Evolutionary conservation across 2,329 filamentous ascomycete genomes (phyloP), one percentile per base, ranked within the genome.

Genomic region (Colletotrichum lentis): DNA sequence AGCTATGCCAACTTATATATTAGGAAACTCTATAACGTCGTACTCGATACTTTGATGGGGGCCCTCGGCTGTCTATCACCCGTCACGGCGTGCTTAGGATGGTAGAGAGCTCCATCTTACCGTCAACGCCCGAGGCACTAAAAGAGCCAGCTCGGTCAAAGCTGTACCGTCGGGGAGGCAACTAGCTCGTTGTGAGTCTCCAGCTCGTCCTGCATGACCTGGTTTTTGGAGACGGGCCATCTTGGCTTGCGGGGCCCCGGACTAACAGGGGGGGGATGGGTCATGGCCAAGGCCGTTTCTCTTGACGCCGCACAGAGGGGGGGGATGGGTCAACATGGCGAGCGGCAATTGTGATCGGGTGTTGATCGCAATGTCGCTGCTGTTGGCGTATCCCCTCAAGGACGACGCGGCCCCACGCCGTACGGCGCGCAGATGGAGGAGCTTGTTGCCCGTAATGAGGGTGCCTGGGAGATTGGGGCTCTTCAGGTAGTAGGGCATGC

Each of bases 241-340:
- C n/a, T 67, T 35, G 47, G 44, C 5, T 57, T 67, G 64, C 64
- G 64, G 64, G 64, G 59, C 64, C 59, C 59, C 59, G 58, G 37
- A 63, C 27, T 37, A 11, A 50, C n/a, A 47, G 18, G 52, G 50
- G 18, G 49, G n/a, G n/a, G n/a, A n/a, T n/a, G n/a, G n/a, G n/a
- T n/a, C n/a, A n/a, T n/a, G n/a, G n/a, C n/a, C n/a, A n/a, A n/a
- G n/a, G n/a, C n/a, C n/a, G n/a, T n/a, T n/a, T n/a, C n/a, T n/a
- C n/a, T n/a, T n/a, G n/a, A n/a, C n/a, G n/a, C n/a, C n/a, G n/a
- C n/a, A n/a, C n/a, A n/a, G n/a, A n/a, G n/a, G n/a, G n/a, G n/a
- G n/a, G n/a, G n/a, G 49, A 62, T 31, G 49, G 49, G 55, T 55
- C 37, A 47, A 47, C 46, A 39, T 49, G 52, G 53, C 27, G 27